phyloP scores from a whole-genome alignment of 2,329 filamentous ascomycete species.

The Trichoderma citrinoviride region DNA sequence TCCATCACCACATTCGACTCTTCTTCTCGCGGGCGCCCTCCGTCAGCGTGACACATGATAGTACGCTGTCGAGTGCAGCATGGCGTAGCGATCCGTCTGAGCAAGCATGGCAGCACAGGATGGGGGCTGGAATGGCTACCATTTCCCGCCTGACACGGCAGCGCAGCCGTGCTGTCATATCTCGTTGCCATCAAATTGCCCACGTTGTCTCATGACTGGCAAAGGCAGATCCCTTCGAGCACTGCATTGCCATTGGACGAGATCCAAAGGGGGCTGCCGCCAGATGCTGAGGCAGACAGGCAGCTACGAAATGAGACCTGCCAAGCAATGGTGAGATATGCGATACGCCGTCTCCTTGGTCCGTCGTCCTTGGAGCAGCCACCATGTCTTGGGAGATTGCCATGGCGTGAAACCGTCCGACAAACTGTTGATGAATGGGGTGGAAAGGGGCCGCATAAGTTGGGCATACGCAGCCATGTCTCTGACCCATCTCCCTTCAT shows the following conservation, averaged over 20 bases:
- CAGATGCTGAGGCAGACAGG: neutral
- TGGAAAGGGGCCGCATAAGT: slow-evolving; percentile 12
- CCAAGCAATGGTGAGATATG: slow-evolving; percentile 17
- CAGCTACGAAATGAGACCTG: neutral
- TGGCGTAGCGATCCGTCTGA: slow-evolving; percentile 12
- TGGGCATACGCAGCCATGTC: slow-evolving; percentile 22
- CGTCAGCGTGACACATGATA: slow-evolving; percentile 8
- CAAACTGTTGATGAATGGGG: neutral
- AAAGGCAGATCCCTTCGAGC: slow-evolving; percentile 9
- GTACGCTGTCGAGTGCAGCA: neutral
- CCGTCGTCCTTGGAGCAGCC: neutral
- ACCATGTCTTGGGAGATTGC: slow-evolving; percentile 12
- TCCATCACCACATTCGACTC: neutral
- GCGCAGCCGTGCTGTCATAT: slow-evolving; percentile 7
- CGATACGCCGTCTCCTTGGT: neutral
- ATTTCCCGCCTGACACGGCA: slow-evolving; percentile 17
- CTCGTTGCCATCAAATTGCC: neutral
- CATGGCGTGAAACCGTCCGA: slow-evolving; percentile 18
- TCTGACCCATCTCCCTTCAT: slow-evolving; percentile 17
- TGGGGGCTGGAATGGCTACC: slow-evolving; percentile 13
- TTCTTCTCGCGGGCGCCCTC: neutral
- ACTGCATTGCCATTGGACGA: slow-evolving; percentile 1
- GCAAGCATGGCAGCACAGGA: neutral
- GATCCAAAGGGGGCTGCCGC: slow-evolving; percentile 1
- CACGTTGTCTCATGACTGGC: slow-evolving; percentile 24